Conservation (phyloP, 2,329 filamentous ascomycete species). For the Talaromyces piceae region DNA sequence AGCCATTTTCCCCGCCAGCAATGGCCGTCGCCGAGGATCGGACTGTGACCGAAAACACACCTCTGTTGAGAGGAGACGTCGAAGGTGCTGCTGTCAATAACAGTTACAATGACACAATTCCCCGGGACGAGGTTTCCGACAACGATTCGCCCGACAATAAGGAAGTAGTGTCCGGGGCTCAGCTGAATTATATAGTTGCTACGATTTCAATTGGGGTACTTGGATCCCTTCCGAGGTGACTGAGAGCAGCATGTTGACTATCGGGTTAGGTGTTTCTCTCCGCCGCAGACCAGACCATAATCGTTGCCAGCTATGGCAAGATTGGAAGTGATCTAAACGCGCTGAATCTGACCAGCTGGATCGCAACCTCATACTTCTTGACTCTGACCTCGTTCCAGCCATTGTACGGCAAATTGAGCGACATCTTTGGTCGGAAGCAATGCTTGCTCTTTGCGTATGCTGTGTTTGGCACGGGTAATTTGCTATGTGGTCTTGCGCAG, state of each 20-base stretch:
- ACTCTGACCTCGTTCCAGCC: conserved; percentile 70
- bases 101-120: conserved; percentile 20
- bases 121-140: conserved; percentile 25
- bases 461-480: conserved; percentile 58
- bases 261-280: conserved; percentile 54
- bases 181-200: conserved; percentile 52
- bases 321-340: conserved; percentile 79
- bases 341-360: conserved; percentile 75
- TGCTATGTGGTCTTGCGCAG: conserved; percentile 54
- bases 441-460: conserved; percentile 58
- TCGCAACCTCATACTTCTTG: conserved; percentile 63
- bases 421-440: conserved; percentile 49
- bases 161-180: background rate
- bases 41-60: conserved; percentile 5
- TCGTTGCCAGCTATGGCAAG: conserved; percentile 71
- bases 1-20: no score
- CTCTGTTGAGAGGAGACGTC: conserved; percentile 8
- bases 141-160: background rate
- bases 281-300: conserved; percentile 68
- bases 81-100: no score
- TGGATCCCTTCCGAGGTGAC: background rate
- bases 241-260: background rate
- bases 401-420: conserved; percentile 51
- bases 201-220: conserved; percentile 55
- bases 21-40: background rate